Percentiles rank a stretch among this genome's conserved stretches.
These are phyloP conservation scores for Leccinum boreale DNA, from an alignment of 768 basidiomycete genomes.

Conservation along the genomic window DNA sequence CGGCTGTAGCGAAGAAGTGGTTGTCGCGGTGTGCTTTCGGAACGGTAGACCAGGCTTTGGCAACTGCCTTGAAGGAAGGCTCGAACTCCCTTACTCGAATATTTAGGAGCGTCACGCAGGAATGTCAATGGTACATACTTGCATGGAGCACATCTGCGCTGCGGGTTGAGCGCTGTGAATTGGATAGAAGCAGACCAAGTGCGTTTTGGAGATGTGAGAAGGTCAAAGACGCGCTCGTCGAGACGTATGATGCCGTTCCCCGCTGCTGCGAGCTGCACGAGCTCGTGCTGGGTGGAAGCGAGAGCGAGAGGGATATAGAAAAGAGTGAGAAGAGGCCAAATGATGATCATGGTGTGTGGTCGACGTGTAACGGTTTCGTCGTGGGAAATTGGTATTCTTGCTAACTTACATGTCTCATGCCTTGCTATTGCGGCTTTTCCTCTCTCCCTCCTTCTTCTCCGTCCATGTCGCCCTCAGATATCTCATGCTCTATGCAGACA, in stretches of 20 bases:
- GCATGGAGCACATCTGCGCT: slow-evolving; percentile 90
- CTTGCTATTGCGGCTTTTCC: slow-evolving; percentile 85
- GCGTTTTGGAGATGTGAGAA: slow-evolving; percentile 70
- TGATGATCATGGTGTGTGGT: slow-evolving; percentile 3
- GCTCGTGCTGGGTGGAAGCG: slow-evolving; percentile 47
- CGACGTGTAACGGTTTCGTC: background rate
- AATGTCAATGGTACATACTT: slow-evolving; percentile 49
- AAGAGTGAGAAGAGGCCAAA: slow-evolving; percentile 30
- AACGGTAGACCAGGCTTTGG: slow-evolving; percentile 74
- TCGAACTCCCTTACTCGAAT: slow-evolving; percentile 68
- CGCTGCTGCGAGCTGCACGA: slow-evolving; percentile 62
- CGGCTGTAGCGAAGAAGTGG: slow-evolving; percentile 91
- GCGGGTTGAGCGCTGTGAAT: slow-evolving; percentile 80
- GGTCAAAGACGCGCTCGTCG: slow-evolving; percentile 70
- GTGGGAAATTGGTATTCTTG: slow-evolving; percentile 14
- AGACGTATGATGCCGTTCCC: slow-evolving; percentile 82
- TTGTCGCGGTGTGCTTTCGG: slow-evolving; percentile 59
- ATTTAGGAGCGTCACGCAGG: background rate
- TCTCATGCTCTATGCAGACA: slow-evolving; percentile 75
- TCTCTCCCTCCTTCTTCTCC: slow-evolving; percentile 89
- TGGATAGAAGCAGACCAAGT: slow-evolving; percentile 87
- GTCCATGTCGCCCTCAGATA: slow-evolving; percentile 93
- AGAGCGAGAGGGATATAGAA: slow-evolving; percentile 30
- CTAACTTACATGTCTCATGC: slow-evolving; percentile 56
- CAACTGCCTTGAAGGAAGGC: slow-evolving; percentile 77